Conservation (phyloP, 1,284 basidiomycete genomes). For the Boletus putidus region DNA sequence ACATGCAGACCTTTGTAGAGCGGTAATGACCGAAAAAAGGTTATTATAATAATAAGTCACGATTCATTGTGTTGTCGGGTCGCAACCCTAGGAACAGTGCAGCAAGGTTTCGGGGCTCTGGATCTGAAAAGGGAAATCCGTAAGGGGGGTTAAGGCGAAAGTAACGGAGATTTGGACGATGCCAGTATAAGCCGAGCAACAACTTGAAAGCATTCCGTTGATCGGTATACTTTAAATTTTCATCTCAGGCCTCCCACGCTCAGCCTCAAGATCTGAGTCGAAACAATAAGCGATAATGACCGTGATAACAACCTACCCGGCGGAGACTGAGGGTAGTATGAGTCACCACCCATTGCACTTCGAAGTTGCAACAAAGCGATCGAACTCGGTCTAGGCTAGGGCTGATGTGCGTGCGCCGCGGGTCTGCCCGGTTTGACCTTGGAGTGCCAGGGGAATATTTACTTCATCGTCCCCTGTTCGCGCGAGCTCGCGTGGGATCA, state of each 20-base stretch:
- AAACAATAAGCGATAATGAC: background rate
- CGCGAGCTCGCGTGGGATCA: background rate
- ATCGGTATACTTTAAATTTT: constrained; percentile 1
- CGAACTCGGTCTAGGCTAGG: background rate
- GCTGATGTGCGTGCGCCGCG: background rate
- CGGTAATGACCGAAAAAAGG: constrained; percentile 3
- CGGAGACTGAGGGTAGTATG: background rate
- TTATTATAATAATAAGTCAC: too few relatives aligned
- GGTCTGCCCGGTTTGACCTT: background rate
- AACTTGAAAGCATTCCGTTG: background rate
- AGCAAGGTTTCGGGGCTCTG: constrained; percentile 9
- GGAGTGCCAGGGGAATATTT: background rate
- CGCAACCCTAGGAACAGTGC: constrained; percentile 1
- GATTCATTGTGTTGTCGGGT: constrained; percentile 10
- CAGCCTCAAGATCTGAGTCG: background rate
- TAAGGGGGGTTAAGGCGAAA: constrained; percentile 26
- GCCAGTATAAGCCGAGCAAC: background rate
- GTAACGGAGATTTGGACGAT: constrained; percentile 20
- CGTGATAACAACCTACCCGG: background rate
- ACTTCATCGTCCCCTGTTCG: background rate
- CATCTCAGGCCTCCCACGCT: constrained; percentile 12
- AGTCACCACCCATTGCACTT: too few relatives aligned
- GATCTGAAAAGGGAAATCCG: constrained; percentile 9
- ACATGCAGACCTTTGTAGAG: background rate
- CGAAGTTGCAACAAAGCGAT: background rate